Base-by-base conservation (phyloP, 306 rosid genomes). In the Erythrophleum fordii region DNA sequence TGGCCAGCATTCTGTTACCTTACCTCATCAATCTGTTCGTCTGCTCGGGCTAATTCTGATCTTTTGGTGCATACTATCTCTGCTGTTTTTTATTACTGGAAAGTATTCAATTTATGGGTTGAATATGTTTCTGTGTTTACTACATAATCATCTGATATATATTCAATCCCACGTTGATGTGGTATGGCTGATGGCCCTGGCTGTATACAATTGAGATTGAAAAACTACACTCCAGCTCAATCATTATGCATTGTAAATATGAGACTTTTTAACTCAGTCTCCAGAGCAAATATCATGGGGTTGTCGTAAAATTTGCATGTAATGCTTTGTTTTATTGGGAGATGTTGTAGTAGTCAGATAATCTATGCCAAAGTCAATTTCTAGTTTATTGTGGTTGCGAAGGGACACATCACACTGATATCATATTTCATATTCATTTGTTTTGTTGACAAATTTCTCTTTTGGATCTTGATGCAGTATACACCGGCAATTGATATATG, bases 401-500 rank as follows among this genome's bases (percentile, higher is more conserved):
- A 22, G 23, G 60, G 34, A 59, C 26, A 12, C 22, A 39, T 56
- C 52, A 35, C 11, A 37, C 9, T 49, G 77, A 14, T 60, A n/a
- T 11, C 17, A 0, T 22, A 45, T 68, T 59, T 75, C 20, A 23
- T 23, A 61, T 80, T 37, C 42, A 39, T 55, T 53, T 62, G 42
- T 37, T 48, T 45, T 35, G 29, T 78, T 56, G 34, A 22, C 3
- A 18, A 17, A 17, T 25, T 56, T 56, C 1, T 25, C n/a, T 17
- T 22, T 77, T 61, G 39, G 29, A 42, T 86, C 29, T 82, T 71
- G 73, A 37, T 83, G 74, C 82, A 95, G 99, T 95, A 95, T 87
- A 95, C 99, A n/a, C 93, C 97, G 34, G 97, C 99, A 49, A 95
- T 95, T 84, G 99, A 95, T 85, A 88, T 95, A 59, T 95, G 99